Evolutionary conservation across 2,329 filamentous ascomycete genomes (phyloP), one percentile per base, ranked within the genome.

Genomic region (Phyllosticta ampelicida): DNA sequence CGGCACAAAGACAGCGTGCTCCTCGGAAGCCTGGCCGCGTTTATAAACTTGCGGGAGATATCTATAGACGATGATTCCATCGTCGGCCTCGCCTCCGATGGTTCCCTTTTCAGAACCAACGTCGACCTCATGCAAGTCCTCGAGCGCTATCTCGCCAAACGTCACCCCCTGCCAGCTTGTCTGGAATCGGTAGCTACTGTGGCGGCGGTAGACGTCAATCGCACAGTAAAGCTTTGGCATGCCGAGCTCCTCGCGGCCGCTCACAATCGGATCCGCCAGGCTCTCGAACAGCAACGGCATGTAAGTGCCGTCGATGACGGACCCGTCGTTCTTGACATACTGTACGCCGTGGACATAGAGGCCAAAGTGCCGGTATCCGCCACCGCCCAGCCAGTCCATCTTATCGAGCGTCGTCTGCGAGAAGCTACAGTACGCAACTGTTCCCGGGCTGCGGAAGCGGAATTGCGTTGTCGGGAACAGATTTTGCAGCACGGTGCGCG

Each of bases 341-440:
- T 82, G 69, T 1, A 86, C 78, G 0, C 80, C 83, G 61, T 86
- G 83, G 16, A 86, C 77, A 64, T 83, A 85, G 0, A 86, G 73
- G 0, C 81, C 83, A 13, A 83, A 70, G 62, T 79, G 77, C 18
- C 71, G 76, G 65, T 86, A 86, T 0, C 83, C 82, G 0, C 71
- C 68, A 1, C 83, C 83, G 3, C 80, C 82, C 0, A 86, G 75
- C 82, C 83, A 86, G 28, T 78, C 73, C 74, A 86, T 78, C 0
- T 78, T 77, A 44, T 63, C 62, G 1, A 77, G 65, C 19, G 72
- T 71, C 1, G 72, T 73, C 19, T 69, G 65, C 0, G 67, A 65
- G 56, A 77, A 70, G 10, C 68, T 73, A 0, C 74, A 74, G 30
- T 68, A 70, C 6, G 66, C 71, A 2, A 70, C 60, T 0, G 74